A percentile compares a stretch with the other conserved stretches of the same genome.
These are phyloP conservation scores for Corylus avellana DNA, from an alignment of 306 rosid genomes.

Conservation along the genomic window DNA sequence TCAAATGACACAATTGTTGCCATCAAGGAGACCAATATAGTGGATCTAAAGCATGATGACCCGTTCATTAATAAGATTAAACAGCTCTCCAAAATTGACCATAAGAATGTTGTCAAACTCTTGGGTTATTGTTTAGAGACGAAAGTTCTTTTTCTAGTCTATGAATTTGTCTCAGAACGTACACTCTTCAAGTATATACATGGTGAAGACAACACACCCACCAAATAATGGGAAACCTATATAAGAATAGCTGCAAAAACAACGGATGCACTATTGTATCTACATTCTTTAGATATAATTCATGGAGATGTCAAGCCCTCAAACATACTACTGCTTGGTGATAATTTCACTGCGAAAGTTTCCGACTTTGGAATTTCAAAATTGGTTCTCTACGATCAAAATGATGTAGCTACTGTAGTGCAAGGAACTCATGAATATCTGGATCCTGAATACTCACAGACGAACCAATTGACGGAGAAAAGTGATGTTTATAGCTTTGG, in stretches of 20 bases:
- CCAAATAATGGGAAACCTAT: no score
- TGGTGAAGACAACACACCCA: no score
- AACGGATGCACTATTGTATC: no score
- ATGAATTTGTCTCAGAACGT: no score
- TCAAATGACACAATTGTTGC: neutral
- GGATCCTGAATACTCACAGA: conserved; percentile 32
- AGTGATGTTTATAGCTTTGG: conserved; percentile 49
- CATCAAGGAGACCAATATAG: conserved; percentile 9
- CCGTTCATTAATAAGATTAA: conserved; percentile 21
- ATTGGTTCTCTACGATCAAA: neutral
- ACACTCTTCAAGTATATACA: no score
- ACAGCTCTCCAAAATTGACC: conserved; percentile 2
- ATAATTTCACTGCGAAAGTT: no score
- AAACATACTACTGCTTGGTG: no score
- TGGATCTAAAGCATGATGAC: conserved; percentile 4
- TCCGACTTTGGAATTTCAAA: no score
- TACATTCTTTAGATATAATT: no score
- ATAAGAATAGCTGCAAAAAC: no score
- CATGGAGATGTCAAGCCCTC: no score
- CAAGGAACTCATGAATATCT: conserved; percentile 37
- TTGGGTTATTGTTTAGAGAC: conserved; percentile 30
- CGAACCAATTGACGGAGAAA: neutral
- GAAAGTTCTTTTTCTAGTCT: no score
- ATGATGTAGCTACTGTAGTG: conserved; percentile 35
- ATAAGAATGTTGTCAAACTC: conserved; percentile 19